These are phyloP conservation scores for Curvularia lunata DNA, from an alignment of 2,329 filamentous ascomycete species.

Conservation along the genomic window DNA sequence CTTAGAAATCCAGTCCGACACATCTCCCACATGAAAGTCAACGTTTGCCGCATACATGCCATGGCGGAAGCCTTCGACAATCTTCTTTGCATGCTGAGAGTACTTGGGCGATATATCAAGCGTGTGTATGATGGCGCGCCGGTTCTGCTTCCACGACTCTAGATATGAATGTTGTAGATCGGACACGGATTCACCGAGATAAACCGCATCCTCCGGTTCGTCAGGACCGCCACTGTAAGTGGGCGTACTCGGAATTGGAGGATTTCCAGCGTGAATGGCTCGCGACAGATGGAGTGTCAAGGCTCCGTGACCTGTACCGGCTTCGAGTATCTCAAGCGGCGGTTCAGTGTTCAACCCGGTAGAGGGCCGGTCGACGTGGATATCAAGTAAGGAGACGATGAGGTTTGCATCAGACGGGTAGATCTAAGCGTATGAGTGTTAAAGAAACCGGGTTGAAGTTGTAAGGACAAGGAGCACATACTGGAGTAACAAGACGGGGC, in stretches of 20 bases:
- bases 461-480: slow-evolving; percentile 48
- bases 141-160: slow-evolving; percentile 51
- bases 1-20: slow-evolving; percentile 66
- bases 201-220: slow-evolving; percentile 38
- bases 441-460: not conserved
- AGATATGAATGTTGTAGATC: slow-evolving; percentile 39
- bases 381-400: slow-evolving; percentile 77
- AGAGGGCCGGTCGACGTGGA: slow-evolving; percentile 62
- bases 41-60: slow-evolving; percentile 74
- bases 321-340: slow-evolving; percentile 78
- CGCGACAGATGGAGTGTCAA: slow-evolving; percentile 77
- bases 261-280: slow-evolving; percentile 76
- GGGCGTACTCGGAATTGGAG: slow-evolving; percentile 52
- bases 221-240: slow-evolving; percentile 20
- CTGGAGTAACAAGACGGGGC: slow-evolving; percentile 75
- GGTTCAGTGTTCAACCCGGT: slow-evolving; percentile 44
- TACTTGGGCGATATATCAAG: slow-evolving; percentile 70
- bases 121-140: slow-evolving; percentile 75
- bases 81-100: slow-evolving; percentile 67
- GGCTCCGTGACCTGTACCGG: slow-evolving; percentile 83
- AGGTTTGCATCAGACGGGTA: slow-evolving; percentile 77
- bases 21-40: slow-evolving; percentile 74
- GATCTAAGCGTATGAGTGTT: slow-evolving; percentile 55
- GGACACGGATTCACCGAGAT: slow-evolving; percentile 41
- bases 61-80: slow-evolving; percentile 70